Evolutionary conservation across 2,329 filamentous ascomycete species (phyloP).

Genomic region (Metarhizium album): DNA sequence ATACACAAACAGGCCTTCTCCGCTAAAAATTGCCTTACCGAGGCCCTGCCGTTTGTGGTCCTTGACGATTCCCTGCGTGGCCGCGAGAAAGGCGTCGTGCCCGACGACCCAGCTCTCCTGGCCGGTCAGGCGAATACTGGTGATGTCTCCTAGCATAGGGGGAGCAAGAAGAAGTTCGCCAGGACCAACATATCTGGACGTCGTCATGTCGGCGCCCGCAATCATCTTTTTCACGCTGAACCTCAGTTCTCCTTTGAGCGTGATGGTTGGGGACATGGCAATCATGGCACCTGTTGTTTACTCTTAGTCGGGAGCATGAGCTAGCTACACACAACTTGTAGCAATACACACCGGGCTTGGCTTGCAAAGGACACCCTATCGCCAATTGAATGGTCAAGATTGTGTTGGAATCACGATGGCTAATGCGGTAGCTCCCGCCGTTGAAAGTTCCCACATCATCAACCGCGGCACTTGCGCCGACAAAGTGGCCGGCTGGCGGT

Average conservation of each 20-base stretch:
- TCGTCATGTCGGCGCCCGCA: conserved; percentile 65
- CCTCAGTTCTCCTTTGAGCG: conserved; percentile 70
- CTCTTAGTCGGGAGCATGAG: background rate
- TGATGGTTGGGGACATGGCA: conserved; percentile 83
- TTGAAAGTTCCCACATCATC: conserved; percentile 97
- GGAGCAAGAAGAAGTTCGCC: conserved; percentile 85
- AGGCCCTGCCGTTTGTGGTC: conserved; percentile 81
- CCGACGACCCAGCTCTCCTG: conserved; percentile 74
- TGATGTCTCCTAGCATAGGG: conserved; percentile 71
- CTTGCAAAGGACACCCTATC: conserved; percentile 72
- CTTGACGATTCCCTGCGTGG: conserved; percentile 77
- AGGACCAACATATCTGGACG: conserved; percentile 76
- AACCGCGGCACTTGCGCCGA: conserved; percentile 47
- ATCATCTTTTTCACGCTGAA: conserved; percentile 91
- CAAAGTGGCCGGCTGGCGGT: conserved; percentile 44
- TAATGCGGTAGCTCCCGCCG: conserved; percentile 86
- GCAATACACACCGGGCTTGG: conserved; percentile 54
- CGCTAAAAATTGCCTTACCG: conserved; percentile 85
- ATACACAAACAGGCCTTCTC: conserved; percentile 86
- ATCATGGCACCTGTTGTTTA: conserved; percentile 66
- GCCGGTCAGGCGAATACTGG: conserved; percentile 63
- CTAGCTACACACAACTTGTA: background rate
- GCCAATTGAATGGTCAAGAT: conserved; percentile 83
- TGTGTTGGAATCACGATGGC: conserved; percentile 83
- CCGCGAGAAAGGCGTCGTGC: conserved; percentile 75